These are phyloP conservation scores for Corrigiola litoralis DNA, from an alignment of 179 eudicot species.

Conservation along the genomic window DNA sequence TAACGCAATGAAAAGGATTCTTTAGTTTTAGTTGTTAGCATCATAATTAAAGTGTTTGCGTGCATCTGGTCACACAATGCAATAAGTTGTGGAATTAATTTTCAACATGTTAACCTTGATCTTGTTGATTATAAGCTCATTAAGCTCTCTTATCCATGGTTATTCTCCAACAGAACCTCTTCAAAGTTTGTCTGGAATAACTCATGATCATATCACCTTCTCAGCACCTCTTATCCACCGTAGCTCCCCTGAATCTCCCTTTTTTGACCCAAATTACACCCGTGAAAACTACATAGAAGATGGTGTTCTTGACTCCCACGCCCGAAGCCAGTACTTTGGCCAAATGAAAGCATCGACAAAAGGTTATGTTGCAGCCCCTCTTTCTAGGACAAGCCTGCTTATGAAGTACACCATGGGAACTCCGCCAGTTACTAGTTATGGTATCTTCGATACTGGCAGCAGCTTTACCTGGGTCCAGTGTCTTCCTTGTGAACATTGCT, in stretches of 20 bases:
- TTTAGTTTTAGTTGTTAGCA: too few relatives aligned
- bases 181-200: neutral
- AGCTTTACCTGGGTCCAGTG: conserved; percentile 26
- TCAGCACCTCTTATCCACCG: conserved; percentile 3
- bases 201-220: neutral
- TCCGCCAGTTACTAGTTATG: conserved; percentile 8
- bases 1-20: conserved; percentile 9
- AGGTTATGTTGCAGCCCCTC: conserved; percentile 11
- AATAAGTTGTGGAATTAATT: conserved; percentile 12
- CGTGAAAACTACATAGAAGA: neutral
- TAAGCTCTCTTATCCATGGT: neutral
- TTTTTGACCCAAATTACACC: conserved; percentile 2
- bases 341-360: neutral
- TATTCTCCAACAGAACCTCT: neutral
- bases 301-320: neutral
- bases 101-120: conserved; percentile 17
- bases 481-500: conserved; percentile 14
- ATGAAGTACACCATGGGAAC: conserved; percentile 22
- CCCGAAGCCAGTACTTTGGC: neutral
- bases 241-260: neutral
- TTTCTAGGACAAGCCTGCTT: conserved; percentile 17
- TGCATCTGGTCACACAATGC: neutral
- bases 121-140: conserved; percentile 16
- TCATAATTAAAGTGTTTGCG: conserved; percentile 16
- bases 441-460: conserved; percentile 22